phyloP scores from a whole-genome alignment of 768 basidiomycete genomes.

The Hygrocybe coccinea region DNA sequence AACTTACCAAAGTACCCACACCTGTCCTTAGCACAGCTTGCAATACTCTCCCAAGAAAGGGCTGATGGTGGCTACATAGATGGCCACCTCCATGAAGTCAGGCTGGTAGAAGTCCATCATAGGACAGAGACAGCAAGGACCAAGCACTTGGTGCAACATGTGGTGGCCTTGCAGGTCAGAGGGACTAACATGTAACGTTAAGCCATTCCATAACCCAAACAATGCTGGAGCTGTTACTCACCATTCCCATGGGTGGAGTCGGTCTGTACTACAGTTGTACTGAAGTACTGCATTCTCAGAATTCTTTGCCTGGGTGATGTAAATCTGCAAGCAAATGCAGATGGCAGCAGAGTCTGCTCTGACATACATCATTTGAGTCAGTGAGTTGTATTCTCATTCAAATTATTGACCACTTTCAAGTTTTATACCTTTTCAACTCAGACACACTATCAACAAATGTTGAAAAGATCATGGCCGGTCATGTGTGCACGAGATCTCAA shows the following conservation, averaged over 20 bases:
- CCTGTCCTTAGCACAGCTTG: not conserved
- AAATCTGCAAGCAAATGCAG: not conserved
- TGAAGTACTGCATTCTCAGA: not conserved
- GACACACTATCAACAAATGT: too few species aligned
- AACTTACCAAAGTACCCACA: constrained; percentile 3
- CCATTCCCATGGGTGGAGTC: not conserved
- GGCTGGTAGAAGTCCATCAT: not conserved
- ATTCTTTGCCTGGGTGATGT: not conserved
- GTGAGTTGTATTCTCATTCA: too few species aligned
- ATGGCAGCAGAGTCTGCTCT: not conserved
- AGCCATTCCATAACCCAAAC: not conserved
- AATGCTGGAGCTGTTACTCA: not conserved
- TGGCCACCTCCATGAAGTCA: constrained; percentile 1
- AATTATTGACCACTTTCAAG: too few species aligned
- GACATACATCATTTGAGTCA: not conserved
- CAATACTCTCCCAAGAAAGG: not conserved
- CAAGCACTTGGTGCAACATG: not conserved
- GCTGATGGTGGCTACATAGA: not conserved
- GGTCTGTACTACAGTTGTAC: not conserved
- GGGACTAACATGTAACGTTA: not conserved
- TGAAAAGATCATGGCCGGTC: too few species aligned
- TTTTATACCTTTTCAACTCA: too few species aligned
- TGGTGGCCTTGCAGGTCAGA: not conserved
- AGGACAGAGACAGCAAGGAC: constrained; percentile 1
- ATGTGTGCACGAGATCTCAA: too few species aligned